Evolutionary conservation across 345 rosid genomes (phyloP).

Genomic region (Boechera stricta): DNA sequence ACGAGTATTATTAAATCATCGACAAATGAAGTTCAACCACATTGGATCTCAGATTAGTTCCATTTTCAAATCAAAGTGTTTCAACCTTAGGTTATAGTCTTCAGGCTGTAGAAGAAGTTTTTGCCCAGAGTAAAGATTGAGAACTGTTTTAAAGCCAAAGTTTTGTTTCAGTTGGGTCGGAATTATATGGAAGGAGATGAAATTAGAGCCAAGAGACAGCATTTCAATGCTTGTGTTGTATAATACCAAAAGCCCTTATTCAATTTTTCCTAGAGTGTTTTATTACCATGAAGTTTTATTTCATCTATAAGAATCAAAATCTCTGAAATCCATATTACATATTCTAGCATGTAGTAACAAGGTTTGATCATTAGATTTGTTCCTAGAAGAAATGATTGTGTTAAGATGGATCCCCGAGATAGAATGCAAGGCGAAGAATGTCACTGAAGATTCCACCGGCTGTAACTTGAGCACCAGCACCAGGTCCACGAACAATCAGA

Average conservation of each 20-base stretch:
- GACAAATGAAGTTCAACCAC: neutral
- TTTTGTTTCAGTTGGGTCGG: slow-evolving; percentile 8
- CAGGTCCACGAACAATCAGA: slow-evolving; percentile 93
- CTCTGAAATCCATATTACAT: slow-evolving; percentile 23
- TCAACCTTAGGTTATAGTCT: neutral
- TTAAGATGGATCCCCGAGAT: slow-evolving; percentile 95
- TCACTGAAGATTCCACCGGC: slow-evolving; percentile 97
- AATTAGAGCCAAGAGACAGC: neutral
- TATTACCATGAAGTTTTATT: slow-evolving; percentile 24
- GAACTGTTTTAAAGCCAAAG: neutral
- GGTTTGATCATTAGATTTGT: slow-evolving; percentile 5
- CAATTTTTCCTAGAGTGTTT: no score
- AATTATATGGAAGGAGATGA: slow-evolving; percentile 2
- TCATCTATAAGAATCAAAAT: slow-evolving; percentile 21
- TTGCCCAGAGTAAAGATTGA: slow-evolving; percentile 13
- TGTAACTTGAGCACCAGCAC: slow-evolving; percentile 98
- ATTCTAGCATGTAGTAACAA: slow-evolving; percentile 20
- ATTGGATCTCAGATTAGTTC: slow-evolving; percentile 22
- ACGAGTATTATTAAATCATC: slow-evolving; percentile 49
- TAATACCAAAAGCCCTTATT: no score
- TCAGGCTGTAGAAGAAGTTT: slow-evolving; percentile 10
- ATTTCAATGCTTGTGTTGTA: neutral
- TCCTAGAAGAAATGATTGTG: slow-evolving; percentile 22
- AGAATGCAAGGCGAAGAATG: slow-evolving; percentile 85
- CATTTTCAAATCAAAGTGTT: neutral